These are phyloP conservation scores for Diaporthe helianthi DNA, from an alignment of 2,329 filamentous ascomycete species.

Conservation along the genomic window DNA sequence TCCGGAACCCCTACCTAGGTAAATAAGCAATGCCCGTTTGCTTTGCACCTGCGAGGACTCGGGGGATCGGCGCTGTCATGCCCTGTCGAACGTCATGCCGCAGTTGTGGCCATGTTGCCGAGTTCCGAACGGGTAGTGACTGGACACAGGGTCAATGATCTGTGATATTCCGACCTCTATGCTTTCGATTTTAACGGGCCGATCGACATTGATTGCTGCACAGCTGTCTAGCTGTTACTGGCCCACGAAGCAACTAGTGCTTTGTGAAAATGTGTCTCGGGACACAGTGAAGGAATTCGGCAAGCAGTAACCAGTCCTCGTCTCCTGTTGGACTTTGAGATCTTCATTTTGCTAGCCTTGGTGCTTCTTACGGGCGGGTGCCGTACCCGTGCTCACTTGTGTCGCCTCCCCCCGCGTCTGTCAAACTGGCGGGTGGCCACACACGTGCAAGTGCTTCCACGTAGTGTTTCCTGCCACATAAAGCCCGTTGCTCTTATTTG, in stretches of 20 bases:
- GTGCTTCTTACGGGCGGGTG: not conserved
- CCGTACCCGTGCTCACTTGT: not conserved
- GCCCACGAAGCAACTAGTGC: not conserved
- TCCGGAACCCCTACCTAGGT: not conserved
- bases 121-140: not conserved
- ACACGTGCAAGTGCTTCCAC: not conserved
- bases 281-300: not conserved
- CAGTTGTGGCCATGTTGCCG: not conserved
- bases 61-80: conserved; percentile 21
- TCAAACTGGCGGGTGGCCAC: not conserved
- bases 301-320: not conserved
- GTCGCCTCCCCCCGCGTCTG: not conserved
- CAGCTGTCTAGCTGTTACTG: not conserved
- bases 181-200: not conserved
- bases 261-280: not conserved
- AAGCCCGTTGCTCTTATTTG: not conserved
- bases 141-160: not conserved
- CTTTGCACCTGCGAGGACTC: not conserved
- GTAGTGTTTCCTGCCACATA: not conserved
- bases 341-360: not conserved
- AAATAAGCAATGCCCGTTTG: not conserved
- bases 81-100: conserved; percentile 13
- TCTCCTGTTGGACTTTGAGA: not conserved
- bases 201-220: not conserved
- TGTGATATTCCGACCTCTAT: not conserved